Percentiles rank a stretch among this genome's conserved stretches.
These are phyloP conservation scores for Gossypium rotundifolium DNA, from an alignment of 345 rosid species.

Conservation along the genomic window DNA sequence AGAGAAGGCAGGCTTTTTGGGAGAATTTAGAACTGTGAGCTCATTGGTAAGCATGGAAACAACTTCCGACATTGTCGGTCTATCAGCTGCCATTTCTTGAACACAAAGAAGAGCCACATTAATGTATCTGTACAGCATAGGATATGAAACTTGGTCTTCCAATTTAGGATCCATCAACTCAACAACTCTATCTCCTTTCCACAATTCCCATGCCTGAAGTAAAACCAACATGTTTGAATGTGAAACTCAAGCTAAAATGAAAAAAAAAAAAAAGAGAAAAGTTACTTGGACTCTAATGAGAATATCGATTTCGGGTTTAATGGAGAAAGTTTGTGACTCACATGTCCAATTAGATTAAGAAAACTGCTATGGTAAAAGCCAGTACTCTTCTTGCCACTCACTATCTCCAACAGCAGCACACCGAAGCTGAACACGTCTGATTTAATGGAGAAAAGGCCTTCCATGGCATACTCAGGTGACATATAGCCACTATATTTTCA, in stretches of 20 bases:
- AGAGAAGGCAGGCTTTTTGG: constrained; percentile 21
- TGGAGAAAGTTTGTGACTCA: neutral
- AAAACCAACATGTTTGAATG: neutral
- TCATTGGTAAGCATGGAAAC: constrained; percentile 22
- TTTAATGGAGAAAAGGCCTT: constrained; percentile 10
- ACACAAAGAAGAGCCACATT: constrained; percentile 15
- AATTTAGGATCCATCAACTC: constrained; percentile 8
- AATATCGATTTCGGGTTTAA: rapidly evolving
- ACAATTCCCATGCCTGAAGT: constrained; percentile 3
- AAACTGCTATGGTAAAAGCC: neutral
- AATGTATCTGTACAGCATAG: constrained; percentile 2
- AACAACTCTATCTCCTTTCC: neutral
- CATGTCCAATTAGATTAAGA: constrained; percentile 11
- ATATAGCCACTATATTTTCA: constrained; percentile 6
- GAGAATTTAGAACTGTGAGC: constrained; percentile 2
- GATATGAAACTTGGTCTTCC: neutral
- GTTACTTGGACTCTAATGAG: too few species aligned
- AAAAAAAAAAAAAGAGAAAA: neutral
- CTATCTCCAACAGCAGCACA: constrained; percentile 7
- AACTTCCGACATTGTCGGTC: constrained; percentile 23
- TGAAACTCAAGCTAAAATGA: neutral
- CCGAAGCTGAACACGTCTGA: constrained; percentile 13
- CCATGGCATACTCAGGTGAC: constrained; percentile 8
- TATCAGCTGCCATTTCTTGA: constrained; percentile 22
- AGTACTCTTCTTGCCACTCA: constrained; percentile 5